Evolutionary conservation across 2,329 filamentous ascomycete genomes (phyloP).

Genomic region (Gremmenia infestans): DNA sequence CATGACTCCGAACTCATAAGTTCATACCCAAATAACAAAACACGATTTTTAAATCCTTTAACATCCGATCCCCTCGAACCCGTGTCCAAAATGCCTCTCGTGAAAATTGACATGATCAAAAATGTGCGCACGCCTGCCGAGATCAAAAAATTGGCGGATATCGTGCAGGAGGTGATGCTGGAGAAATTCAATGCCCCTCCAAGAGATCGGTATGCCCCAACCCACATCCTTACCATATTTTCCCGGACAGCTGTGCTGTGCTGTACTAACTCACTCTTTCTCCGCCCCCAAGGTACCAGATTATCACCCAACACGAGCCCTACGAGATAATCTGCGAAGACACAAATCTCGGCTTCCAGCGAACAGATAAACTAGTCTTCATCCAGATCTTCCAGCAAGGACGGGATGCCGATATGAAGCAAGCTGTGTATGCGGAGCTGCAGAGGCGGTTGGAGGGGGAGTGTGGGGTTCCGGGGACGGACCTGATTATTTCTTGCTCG

Average conservation of each 20-base stretch:
- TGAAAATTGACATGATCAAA: slow-evolving; percentile 12
- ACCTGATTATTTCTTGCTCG: slow-evolving; percentile 9
- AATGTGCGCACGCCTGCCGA: slow-evolving; percentile 8
- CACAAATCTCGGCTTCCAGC: slow-evolving; percentile 10
- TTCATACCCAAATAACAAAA: not conserved
- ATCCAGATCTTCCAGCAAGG: slow-evolving; percentile 16
- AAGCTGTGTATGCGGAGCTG: slow-evolving; percentile 13
- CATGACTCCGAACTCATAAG: not conserved
- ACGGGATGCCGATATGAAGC: slow-evolving; percentile 7
- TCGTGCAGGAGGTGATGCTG: slow-evolving; percentile 12
- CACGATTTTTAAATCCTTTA: not conserved
- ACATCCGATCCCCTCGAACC: not conserved
- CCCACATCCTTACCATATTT: not conserved
- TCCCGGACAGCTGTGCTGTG: not conserved
- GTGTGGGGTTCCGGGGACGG: slow-evolving; percentile 6
- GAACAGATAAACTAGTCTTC: slow-evolving; percentile 5
- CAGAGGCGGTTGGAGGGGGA: slow-evolving; percentile 5
- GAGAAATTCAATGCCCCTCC: slow-evolving; percentile 13
- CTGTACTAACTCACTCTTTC: too few species aligned
- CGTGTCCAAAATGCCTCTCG: slow-evolving; percentile 12
- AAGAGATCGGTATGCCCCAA: slow-evolving; percentile 7
- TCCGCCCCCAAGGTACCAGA: slow-evolving; percentile 4
- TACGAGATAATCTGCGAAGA: slow-evolving; percentile 16
- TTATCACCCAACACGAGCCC: slow-evolving; percentile 16
- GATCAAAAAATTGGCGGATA: slow-evolving; percentile 10